phyloP scores from a whole-genome alignment of 192 early-diverging fungal species.

The Coemansia sp. region DNA sequence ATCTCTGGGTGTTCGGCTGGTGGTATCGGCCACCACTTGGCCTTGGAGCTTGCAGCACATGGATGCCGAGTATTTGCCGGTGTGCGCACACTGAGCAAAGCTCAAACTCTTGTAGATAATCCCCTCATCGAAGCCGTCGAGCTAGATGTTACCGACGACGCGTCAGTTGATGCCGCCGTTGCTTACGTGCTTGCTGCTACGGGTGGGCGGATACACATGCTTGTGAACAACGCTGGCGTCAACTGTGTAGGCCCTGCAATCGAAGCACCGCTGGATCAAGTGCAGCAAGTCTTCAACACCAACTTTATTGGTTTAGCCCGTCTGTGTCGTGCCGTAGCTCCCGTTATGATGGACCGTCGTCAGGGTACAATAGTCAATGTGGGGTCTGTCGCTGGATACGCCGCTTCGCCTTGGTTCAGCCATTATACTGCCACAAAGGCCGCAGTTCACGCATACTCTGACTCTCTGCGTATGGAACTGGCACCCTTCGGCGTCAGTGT shows the following conservation, averaged over 20 bases:
- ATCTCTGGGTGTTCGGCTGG: slow-evolving; percentile 76
- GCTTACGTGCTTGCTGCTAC: slow-evolving; percentile 14
- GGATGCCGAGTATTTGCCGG: slow-evolving; percentile 42
- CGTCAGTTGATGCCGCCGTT: slow-evolving; percentile 22
- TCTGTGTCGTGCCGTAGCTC: slow-evolving; percentile 58
- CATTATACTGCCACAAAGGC: slow-evolving; percentile 64
- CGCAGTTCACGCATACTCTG: slow-evolving; percentile 65
- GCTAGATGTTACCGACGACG: slow-evolving; percentile 36
- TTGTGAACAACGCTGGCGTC: slow-evolving; percentile 75
- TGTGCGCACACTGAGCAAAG: slow-evolving; percentile 15
- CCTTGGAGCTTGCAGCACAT: slow-evolving; percentile 30
- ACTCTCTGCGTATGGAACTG: slow-evolving; percentile 66
- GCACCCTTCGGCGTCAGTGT: slow-evolving; percentile 67
- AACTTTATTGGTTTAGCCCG: slow-evolving; percentile 64
- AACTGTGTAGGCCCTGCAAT: slow-evolving; percentile 55
- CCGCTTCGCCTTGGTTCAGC: slow-evolving; percentile 64
- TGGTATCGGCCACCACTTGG: slow-evolving; percentile 61
- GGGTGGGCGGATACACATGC: slow-evolving; percentile 56
- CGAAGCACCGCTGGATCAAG: slow-evolving; percentile 43
- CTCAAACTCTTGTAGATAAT: background rate
- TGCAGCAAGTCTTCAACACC: slow-evolving; percentile 58
- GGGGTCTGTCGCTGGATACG: slow-evolving; percentile 66
- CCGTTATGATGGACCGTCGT: slow-evolving; percentile 59
- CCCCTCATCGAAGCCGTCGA: slow-evolving; percentile 5
- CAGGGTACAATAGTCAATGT: slow-evolving; percentile 67